Percentiles rank a stretch among this genome's conserved stretches.
Evolutionary conservation across 805 yeast genomes (phyloP).

Genomic region (Ogataea corticis): DNA sequence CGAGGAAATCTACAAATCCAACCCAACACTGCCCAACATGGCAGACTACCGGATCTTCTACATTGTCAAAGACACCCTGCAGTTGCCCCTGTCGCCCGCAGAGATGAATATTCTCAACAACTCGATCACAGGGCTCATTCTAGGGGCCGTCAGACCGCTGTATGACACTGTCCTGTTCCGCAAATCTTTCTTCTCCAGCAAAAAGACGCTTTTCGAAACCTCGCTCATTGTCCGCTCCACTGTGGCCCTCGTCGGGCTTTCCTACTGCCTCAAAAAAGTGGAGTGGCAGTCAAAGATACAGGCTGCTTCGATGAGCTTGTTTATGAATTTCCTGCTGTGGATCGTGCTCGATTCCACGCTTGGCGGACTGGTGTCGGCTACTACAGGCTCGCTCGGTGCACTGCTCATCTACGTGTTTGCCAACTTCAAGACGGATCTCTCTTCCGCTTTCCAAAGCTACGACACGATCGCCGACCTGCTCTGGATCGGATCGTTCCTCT

Average conservation of each 20-base stretch:
- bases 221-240: constrained; percentile 39
- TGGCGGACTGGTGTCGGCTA: constrained; percentile 24
- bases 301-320: constrained; percentile 62
- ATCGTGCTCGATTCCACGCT: constrained; percentile 33
- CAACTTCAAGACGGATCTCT: constrained; percentile 5
- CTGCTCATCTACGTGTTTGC: constrained; percentile 15
- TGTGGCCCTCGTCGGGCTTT: constrained; percentile 68
- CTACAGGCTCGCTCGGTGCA: constrained; percentile 18
- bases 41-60: constrained; percentile 35
- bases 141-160: constrained; percentile 56
- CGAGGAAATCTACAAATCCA: constrained; percentile 46
- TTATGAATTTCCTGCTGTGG: constrained; percentile 69
- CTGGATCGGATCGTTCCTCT: constrained; percentile 64
- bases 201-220: constrained; percentile 15
- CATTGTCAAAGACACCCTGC: constrained; percentile 31
- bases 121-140: constrained; percentile 55
- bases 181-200: constrained; percentile 2
- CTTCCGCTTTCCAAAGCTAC: constrained; percentile 4
- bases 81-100: constrained; percentile 22
- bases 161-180: constrained; percentile 28
- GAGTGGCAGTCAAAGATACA: constrained; percentile 71
- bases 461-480: constrained; percentile 43
- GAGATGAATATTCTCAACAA: constrained; percentile 26
- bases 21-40: constrained; percentile 28
- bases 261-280: constrained; percentile 66